phyloP scores from a whole-genome alignment of 805 yeast genomes.

The Hanseniaspora nectarophila region DNA sequence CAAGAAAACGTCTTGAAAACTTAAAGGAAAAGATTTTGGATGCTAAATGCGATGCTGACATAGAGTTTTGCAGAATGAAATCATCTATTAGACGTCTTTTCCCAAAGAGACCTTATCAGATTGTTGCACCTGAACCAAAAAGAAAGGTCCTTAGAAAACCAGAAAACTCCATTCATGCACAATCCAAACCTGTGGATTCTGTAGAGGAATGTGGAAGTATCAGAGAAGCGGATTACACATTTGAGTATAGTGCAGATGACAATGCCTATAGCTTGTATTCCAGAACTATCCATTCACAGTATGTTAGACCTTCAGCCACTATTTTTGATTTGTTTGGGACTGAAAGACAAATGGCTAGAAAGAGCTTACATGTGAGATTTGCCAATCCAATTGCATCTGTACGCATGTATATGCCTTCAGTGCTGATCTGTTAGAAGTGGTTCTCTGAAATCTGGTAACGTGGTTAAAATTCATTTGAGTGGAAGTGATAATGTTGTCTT shows the following conservation, averaged over 20 bases:
- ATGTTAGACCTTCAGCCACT: background rate
- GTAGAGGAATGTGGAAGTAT: background rate
- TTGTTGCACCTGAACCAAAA: too few relatives aligned
- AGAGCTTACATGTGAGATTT: background rate
- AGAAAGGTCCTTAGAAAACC: too few relatives aligned
- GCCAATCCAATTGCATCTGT: background rate
- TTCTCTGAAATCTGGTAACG: background rate
- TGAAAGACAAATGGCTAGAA: background rate
- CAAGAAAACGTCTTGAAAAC: background rate
- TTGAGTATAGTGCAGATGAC: background rate
- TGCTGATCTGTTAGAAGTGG: background rate
- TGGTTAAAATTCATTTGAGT: background rate
- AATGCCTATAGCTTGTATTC: background rate
- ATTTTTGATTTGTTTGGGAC: background rate
- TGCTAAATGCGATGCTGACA: too few relatives aligned
- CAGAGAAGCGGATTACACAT: background rate
- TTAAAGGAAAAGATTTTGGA: background rate
- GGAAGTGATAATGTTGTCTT: background rate
- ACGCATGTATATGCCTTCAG: background rate
- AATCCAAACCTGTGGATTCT: background rate
- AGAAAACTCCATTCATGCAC: too few relatives aligned
- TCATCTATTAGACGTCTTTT: background rate
- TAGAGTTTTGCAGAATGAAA: too few relatives aligned
- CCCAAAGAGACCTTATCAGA: too few relatives aligned
- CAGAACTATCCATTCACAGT: background rate